These are phyloP conservation scores for Madurella fahalii DNA, from an alignment of 2,329 filamentous ascomycete genomes.

Conservation along the genomic window DNA sequence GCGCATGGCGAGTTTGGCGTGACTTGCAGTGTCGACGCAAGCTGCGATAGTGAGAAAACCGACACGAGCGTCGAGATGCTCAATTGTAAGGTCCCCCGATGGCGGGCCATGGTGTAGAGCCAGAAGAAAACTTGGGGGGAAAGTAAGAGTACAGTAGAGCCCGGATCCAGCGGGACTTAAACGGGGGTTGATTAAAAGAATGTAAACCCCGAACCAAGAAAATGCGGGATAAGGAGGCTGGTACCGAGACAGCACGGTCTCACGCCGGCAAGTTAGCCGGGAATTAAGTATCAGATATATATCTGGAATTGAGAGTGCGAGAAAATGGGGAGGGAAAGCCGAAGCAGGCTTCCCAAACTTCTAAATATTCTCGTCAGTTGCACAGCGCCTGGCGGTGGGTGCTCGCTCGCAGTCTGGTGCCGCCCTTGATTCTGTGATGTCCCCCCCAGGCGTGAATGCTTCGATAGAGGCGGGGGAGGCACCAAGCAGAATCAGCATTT, in stretches of 20 bases:
- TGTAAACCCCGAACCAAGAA: background rate
- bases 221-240: conserved; percentile 3
- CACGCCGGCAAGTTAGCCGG: background rate
- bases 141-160: background rate
- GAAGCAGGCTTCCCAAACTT: background rate
- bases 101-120: conserved; percentile 14
- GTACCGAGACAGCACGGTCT: background rate
- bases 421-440: conserved; percentile 8
- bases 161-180: conserved; percentile 15
- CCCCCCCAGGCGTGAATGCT: conserved; percentile 9
- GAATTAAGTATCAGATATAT: background rate
- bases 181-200: background rate
- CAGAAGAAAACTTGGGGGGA: background rate
- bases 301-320: background rate
- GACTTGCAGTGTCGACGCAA: conserved; percentile 44
- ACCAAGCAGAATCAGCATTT: conserved; percentile 2
- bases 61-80: conserved; percentile 16
- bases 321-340: background rate
- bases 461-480: conserved; percentile 4
- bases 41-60: conserved; percentile 24
- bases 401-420: conserved; percentile 15
- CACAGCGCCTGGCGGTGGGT: background rate
- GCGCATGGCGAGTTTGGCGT: conserved; percentile 53
- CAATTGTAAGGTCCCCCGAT: background rate
- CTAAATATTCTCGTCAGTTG: background rate